Base-by-base conservation (phyloP, 805 yeast genomes). In the Debaryomyces tyrocola region DNA sequence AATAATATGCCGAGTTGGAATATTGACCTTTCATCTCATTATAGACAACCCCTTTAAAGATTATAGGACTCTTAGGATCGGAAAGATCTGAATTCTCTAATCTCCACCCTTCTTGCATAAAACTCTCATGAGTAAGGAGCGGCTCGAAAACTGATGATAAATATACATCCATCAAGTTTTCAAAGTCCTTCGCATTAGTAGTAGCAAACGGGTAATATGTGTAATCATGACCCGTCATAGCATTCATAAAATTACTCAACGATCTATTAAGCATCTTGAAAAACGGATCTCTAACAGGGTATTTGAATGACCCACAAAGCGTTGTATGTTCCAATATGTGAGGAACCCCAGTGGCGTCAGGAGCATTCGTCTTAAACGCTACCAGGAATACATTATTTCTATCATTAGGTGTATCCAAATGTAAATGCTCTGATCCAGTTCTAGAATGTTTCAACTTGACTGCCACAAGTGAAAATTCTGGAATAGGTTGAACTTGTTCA, bases 1-100 rank as follows among this genome's bases (percentile, higher is more conserved):
- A 90, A 52, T 84, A 79, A 64, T 94, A 94, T 2, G 91, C 81
- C 0, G 96, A 80, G 63, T 90, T 92, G 0, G 96, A 87, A 60
- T 89, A 81, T 66, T 92, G 97, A 7, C 99, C 99, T 67, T 94
- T 94, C 99, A 94, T 94, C 69, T 94, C 99, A 62, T 94, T 94
- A 64, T 87, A 94, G 2, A 94, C 99, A 29, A 94, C 99, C 39
- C 99, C 99, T 66, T 94, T 94, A 66, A 90, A 89, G 4, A 72
- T 73, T 36, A 94, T 60, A 1, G 89, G 87, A 11, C 88, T 75
- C 0, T 56, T 48, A 12, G 71, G 69, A 60, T 91, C 90, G 6
- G 75, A 64, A 5, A 82, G 66, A 44, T 74, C 76, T 44, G 78
- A 79, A 54, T 89, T 81, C 64, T 94, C 99, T 34, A 94, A 70